Conservation (phyloP, 345 rosid species). For the Geranium rotundifolium region DNA sequence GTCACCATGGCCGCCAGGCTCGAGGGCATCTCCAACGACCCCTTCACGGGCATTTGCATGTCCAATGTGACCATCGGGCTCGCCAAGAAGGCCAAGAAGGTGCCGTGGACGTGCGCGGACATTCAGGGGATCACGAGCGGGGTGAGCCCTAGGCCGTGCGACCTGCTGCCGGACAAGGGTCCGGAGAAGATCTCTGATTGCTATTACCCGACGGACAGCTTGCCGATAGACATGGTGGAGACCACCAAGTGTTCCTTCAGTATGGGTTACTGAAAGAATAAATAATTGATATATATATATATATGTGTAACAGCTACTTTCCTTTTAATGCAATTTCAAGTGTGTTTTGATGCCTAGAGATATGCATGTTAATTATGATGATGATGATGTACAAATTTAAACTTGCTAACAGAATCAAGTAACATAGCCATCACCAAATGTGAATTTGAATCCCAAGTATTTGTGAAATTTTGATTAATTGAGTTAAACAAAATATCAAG, state of each 20-base stretch:
- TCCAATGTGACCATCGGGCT: slow-evolving; percentile 52
- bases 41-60: slow-evolving; percentile 56
- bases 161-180: slow-evolving; percentile 35
- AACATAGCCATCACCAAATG: too few species aligned
- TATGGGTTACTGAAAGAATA: slow-evolving; percentile 12
- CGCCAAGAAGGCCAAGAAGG: slow-evolving; percentile 48
- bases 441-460: too few species aligned
- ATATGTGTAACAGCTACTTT: too few species aligned
- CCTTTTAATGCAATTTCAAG: too few species aligned
- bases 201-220: slow-evolving; percentile 40
- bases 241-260: slow-evolving; percentile 41
- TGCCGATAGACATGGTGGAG: slow-evolving; percentile 60
- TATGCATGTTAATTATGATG: too few species aligned
- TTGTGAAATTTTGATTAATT: too few species aligned
- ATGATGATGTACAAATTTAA: too few species aligned
- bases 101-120: slow-evolving; percentile 58
- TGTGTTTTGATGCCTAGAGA: too few species aligned
- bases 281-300: too few species aligned
- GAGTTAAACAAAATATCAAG: too few species aligned
- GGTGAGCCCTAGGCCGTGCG: slow-evolving; percentile 48
- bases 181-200: slow-evolving; percentile 30
- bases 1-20: slow-evolving; percentile 55
- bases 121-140: slow-evolving; percentile 39
- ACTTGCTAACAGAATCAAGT: too few species aligned
- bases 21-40: slow-evolving; percentile 52